phyloP scores from a whole-genome alignment of 306 rosid species.

The Ormosia semicastrata region DNA sequence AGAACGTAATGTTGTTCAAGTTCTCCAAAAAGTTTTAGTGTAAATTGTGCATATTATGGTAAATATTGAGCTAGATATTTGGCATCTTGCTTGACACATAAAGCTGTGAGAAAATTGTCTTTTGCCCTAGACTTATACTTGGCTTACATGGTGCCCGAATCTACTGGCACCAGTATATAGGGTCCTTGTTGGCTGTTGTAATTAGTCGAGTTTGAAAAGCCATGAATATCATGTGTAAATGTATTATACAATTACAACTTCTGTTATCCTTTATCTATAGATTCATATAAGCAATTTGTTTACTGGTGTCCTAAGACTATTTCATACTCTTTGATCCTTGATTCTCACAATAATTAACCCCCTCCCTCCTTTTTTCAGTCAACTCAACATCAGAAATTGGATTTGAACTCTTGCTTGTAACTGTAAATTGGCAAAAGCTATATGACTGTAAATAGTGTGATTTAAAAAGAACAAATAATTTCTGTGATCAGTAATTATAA shows the following conservation, averaged over 20 bases:
- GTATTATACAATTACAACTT: not conserved
- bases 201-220: slow-evolving; percentile 18
- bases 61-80: slow-evolving; percentile 24
- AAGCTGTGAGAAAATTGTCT: slow-evolving; percentile 5
- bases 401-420: not conserved
- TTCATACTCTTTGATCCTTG: not conserved
- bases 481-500: too few relatives aligned
- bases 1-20: slow-evolving; percentile 28
- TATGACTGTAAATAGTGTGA: too few relatives aligned
- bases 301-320: not conserved
- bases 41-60: slow-evolving; percentile 22
- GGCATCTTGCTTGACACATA: not conserved
- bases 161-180: slow-evolving; percentile 31
- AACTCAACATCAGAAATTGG: not conserved
- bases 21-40: slow-evolving; percentile 51
- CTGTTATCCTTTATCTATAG: not conserved
- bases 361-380: not conserved
- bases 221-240: slow-evolving; percentile 5
- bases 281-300: not conserved
- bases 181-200: not conserved
- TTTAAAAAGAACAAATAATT: too few relatives aligned
- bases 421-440: not conserved
- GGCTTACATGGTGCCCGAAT: slow-evolving; percentile 12
- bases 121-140: not conserved
- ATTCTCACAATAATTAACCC: not conserved